Percentiles rank a stretch among this genome's conserved stretches.
These are phyloP conservation scores for Paracoccidioides brasiliensis DNA, from an alignment of 2,329 filamentous ascomycete species.

Conservation along the genomic window DNA sequence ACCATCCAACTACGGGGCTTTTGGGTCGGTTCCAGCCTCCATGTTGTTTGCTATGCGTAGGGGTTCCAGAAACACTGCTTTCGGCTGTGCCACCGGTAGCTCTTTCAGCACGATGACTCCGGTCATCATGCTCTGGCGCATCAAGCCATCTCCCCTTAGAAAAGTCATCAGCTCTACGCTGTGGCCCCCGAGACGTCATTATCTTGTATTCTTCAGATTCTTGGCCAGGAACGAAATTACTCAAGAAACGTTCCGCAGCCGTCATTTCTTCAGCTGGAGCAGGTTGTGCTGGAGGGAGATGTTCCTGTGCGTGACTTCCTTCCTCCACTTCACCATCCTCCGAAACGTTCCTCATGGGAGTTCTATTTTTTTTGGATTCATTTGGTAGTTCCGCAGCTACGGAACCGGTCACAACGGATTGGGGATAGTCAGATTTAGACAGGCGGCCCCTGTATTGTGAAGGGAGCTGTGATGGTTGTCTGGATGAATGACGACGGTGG, in stretches of 20 bases:
- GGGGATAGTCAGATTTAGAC: background rate
- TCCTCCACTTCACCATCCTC: constrained; percentile 27
- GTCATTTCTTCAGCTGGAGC: constrained; percentile 18
- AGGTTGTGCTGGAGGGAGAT: background rate
- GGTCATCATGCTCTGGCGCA: constrained; percentile 8
- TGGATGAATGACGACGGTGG: background rate
- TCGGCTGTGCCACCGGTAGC: constrained; percentile 8
- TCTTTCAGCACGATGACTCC: constrained; percentile 9
- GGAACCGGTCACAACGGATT: background rate
- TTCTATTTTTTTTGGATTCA: background rate
- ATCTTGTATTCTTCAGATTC: constrained; percentile 8
- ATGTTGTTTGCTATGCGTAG: constrained; percentile 5
- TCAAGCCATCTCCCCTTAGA: constrained; percentile 7
- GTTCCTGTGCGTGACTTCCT: constrained; percentile 6
- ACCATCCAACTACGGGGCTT: constrained; percentile 9
- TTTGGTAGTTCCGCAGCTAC: background rate
- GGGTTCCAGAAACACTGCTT: constrained; percentile 6
- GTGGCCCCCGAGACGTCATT: constrained; percentile 1
- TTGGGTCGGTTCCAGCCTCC: constrained; percentile 9
- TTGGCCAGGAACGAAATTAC: constrained; percentile 20
- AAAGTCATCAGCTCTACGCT: constrained; percentile 4
- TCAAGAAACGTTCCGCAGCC: constrained; percentile 28
- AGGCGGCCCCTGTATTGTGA: constrained; percentile 1
- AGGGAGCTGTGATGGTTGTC: background rate
- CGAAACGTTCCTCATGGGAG: constrained; percentile 16